A percentile compares a stretch with the other conserved stretches of the same genome.
phyloP scores from a whole-genome alignment of 345 rosid genomes.

The Populus pruinosa region DNA sequence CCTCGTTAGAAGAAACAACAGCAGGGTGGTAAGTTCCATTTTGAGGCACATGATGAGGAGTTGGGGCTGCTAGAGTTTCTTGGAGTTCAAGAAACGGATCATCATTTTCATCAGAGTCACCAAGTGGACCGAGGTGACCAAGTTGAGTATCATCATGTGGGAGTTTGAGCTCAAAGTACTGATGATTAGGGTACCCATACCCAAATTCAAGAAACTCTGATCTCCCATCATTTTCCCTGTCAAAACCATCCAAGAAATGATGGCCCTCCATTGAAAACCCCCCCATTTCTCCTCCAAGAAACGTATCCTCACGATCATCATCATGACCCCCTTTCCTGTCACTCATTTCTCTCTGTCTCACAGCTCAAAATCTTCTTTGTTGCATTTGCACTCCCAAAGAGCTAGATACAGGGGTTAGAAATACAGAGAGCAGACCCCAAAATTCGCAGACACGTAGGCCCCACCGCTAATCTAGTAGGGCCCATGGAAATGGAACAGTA shows the following conservation, averaged over 20 bases:
- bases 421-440: background rate
- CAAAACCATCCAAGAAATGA: no score
- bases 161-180: background rate
- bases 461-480: background rate
- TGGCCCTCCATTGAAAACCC: no score
- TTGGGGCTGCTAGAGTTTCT: constrained; percentile 12
- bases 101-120: background rate
- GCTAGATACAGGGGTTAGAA: background rate
- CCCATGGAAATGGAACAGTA: background rate
- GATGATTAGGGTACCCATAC: no score
- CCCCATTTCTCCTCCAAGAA: no score
- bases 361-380: background rate
- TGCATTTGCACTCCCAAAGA: background rate
- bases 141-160: background rate
- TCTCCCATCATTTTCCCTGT: no score
- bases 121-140: background rate
- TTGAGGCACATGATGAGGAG: background rate
- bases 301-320: no score
- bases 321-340: no score
- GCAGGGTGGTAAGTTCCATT: background rate
- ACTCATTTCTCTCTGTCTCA: no score
- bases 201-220: no score
- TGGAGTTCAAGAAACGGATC: constrained; percentile 14
- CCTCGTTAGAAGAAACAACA: background rate
- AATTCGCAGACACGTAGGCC: background rate